Conservation (phyloP, 441 rosid species). For the Theobroma grandiflorum region DNA sequence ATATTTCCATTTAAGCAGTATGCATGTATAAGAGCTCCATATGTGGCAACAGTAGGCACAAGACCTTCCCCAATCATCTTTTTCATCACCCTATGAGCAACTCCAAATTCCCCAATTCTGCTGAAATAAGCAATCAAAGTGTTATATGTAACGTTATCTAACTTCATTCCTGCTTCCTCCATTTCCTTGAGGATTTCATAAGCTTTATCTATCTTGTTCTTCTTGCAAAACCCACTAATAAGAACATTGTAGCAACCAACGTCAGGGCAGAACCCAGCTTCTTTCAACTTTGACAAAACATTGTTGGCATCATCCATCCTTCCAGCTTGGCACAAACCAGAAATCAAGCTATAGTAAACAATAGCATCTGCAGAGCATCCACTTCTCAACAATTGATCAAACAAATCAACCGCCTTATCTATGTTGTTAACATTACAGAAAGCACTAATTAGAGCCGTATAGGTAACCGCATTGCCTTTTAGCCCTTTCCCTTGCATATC, state of each 20-base stretch:
- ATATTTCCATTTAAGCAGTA: constrained; percentile 55
- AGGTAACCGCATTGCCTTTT: constrained; percentile 53
- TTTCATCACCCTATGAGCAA: constrained; percentile 49
- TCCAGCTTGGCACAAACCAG: constrained; percentile 69
- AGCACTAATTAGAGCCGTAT: constrained; percentile 62
- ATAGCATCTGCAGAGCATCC: constrained; percentile 64
- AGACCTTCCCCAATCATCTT: constrained; percentile 59
- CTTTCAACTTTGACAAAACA: constrained; percentile 56
- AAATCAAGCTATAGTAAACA: constrained; percentile 66
- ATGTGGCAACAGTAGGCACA: constrained; percentile 63
- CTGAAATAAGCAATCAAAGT: constrained; percentile 60
- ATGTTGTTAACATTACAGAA: constrained; percentile 66
- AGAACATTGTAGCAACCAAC: constrained; percentile 67
- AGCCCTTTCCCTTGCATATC: constrained; percentile 64
- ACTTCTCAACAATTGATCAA: constrained; percentile 51
- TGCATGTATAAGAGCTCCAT: constrained; percentile 67
- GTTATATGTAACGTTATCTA: constrained; percentile 68
- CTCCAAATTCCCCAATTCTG: constrained; percentile 49
- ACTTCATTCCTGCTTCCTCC: constrained; percentile 59
- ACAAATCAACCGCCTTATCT: constrained; percentile 64
- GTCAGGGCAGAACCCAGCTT: constrained; percentile 66
- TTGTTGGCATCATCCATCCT: constrained; percentile 61
- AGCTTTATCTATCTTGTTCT: constrained; percentile 58
- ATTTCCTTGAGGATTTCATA: constrained; percentile 64
- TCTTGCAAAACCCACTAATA: constrained; percentile 65